phyloP scores from a whole-genome alignment of 352 stramenopile species.

The Phytophthora cajani region DNA sequence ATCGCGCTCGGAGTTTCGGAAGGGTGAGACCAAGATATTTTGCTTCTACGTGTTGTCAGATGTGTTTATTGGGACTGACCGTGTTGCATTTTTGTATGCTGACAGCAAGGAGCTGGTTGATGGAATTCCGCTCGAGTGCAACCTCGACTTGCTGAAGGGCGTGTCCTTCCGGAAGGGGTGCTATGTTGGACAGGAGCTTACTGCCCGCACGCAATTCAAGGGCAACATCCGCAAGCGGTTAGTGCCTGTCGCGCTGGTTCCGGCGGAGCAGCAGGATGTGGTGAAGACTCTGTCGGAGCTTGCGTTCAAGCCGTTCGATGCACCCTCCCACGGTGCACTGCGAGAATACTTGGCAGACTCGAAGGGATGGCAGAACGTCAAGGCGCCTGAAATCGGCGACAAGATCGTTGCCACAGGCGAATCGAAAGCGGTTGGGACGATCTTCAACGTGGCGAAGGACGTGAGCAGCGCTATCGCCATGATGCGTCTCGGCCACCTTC shows the following conservation, averaged over 20 bases:
- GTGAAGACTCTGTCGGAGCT: constrained; percentile 56
- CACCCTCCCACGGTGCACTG: constrained; percentile 39
- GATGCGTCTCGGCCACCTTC: constrained; percentile 78
- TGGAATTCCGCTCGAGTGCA: constrained; percentile 92
- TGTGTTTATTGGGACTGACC: not conserved
- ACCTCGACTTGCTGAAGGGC: constrained; percentile 91
- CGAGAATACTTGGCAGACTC: constrained; percentile 54
- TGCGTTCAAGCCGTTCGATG: constrained; percentile 68
- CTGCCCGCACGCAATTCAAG: constrained; percentile 94
- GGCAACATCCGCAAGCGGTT: constrained; percentile 87
- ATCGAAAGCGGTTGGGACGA: constrained; percentile 67
- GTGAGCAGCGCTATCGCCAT: constrained; percentile 70
- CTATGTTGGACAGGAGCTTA: constrained; percentile 96
- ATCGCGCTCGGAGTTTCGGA: constrained; percentile 76
- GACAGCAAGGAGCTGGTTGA: constrained; percentile 78
- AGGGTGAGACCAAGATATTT: constrained; percentile 55
- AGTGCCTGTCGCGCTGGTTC: constrained; percentile 75
- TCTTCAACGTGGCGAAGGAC: constrained; percentile 55
- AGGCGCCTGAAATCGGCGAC: constrained; percentile 40
- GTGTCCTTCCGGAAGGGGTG: constrained; percentile 95
- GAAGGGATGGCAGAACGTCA: constrained; percentile 31
- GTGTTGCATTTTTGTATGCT: not conserved
- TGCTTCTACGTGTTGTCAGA: not conserved
- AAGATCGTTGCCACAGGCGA: constrained; percentile 64
- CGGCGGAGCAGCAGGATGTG: constrained; percentile 56